Evolutionary conservation across 306 rosid genomes (phyloP).

Genomic region (Sphenostylis stenocarpa): DNA sequence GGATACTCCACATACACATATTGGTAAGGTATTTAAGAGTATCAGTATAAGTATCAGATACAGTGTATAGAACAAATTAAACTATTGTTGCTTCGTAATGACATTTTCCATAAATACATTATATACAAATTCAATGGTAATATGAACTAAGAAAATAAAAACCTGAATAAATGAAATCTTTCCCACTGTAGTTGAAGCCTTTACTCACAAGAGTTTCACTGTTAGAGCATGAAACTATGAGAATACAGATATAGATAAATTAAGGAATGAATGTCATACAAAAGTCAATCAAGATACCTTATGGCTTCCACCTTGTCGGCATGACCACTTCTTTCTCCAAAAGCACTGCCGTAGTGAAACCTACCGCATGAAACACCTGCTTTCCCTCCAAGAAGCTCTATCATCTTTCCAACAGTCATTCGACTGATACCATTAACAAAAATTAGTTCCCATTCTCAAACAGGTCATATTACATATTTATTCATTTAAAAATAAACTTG

Average conservation of each 20-base stretch:
- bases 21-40: too few relatives aligned
- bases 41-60: too few relatives aligned
- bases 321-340: slow-evolving; percentile 97
- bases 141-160: slow-evolving; percentile 25
- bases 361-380: slow-evolving; percentile 97
- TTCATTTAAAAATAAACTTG: background rate
- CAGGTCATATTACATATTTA: background rate
- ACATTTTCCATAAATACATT: background rate
- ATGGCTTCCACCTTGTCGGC: slow-evolving; percentile 95
- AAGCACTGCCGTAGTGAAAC: slow-evolving; percentile 98
- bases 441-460: background rate
- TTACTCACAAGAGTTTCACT: slow-evolving; percentile 83
- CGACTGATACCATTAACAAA: slow-evolving; percentile 61
- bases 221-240: slow-evolving; percentile 37
- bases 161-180: slow-evolving; percentile 95
- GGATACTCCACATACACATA: too few relatives aligned
- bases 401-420: slow-evolving; percentile 99
- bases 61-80: too few relatives aligned
- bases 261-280: background rate
- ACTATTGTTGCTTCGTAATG: background rate
- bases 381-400: slow-evolving; percentile 96
- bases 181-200: slow-evolving; percentile 88
- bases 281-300: slow-evolving; percentile 53
- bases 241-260: slow-evolving; percentile 4
- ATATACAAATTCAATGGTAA: background rate